Base-by-base conservation (phyloP, 2,329 filamentous ascomycete genomes). In the Fusarium pininemorale region DNA sequence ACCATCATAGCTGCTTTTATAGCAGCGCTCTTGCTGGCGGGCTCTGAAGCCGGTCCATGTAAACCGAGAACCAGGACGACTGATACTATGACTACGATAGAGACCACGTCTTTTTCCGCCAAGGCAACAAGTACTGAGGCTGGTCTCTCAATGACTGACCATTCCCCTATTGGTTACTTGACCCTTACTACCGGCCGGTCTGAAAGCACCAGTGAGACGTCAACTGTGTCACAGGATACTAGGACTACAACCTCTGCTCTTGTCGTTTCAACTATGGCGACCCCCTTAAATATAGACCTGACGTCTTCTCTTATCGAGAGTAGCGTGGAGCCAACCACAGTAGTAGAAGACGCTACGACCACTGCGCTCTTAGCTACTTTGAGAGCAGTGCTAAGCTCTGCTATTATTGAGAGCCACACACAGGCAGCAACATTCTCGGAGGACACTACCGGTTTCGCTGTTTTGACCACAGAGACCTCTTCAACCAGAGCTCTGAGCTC, bases 1-100 rank as follows among this genome's bases (percentile, higher is more conserved):
- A 22, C 44, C 4, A 20, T 47, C 24, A 48, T 48, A 20, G 8
- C 26, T 48, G 13, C 45, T 48, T 48, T 48, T 3, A 11, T 48
- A 22, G 24, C 24, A 24, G 24, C 24, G 24, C 14, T 22, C 45
- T 16, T 48, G 6, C 13, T 2, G 26, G 4, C 0, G 0, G 20
- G 2, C 1, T n/a, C 20, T n/a, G 4, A 48, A 20, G 20, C 45
- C 14, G 14, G 20, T 8, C 45, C 28, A 8, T 48, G 20, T 16
- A 16, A 30, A 8, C 13, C 14, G 13, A 48, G 45, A 22, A 1
- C 14, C 20, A 48, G 28, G 10, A 16, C 6, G 20, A 30, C 45
- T 50, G 28, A 12, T 2, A 8, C 7, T 0, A 2, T 30, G 20
- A 50, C 6, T 16, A 50, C 20, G 0, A 9, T n/a, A 4, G 26